Evolutionary conservation across 345 rosid genomes (phyloP).

Genomic region (Gossypium arboreum): DNA sequence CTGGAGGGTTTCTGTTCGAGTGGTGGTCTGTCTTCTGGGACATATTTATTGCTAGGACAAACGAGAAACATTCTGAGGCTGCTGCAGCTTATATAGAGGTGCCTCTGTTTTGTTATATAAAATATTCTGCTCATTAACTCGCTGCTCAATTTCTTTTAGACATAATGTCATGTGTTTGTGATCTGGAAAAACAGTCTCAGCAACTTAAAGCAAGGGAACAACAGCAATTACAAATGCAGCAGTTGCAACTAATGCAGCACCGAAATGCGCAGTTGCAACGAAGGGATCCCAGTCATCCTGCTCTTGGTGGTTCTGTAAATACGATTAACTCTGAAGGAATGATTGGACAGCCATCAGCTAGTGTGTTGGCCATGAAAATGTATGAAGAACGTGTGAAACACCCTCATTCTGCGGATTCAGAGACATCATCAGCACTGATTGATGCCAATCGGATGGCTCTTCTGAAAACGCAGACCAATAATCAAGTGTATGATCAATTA

Average conservation of each 20-base stretch:
- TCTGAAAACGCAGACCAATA: constrained; percentile 41
- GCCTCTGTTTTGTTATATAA: neutral
- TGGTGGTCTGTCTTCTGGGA: constrained; percentile 92
- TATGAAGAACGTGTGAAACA: constrained; percentile 57
- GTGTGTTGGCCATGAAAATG: constrained; percentile 59
- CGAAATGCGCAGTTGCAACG: constrained; percentile 52
- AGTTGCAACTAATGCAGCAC: constrained; percentile 58
- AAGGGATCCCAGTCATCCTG: constrained; percentile 52
- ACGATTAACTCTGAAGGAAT: constrained; percentile 52
- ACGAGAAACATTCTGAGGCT: constrained; percentile 62
- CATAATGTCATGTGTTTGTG: neutral
- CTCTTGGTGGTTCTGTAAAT: constrained; percentile 41
- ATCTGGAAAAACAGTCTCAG: constrained; percentile 35
- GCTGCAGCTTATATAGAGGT: constrained; percentile 79
- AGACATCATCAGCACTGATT: constrained; percentile 42
- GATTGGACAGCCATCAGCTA: constrained; percentile 55
- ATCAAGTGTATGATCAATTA: constrained; percentile 40
- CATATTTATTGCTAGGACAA: constrained; percentile 71
- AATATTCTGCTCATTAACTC: neutral
- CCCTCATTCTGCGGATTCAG: constrained; percentile 50
- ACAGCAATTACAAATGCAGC: constrained; percentile 60
- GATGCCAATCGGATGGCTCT: constrained; percentile 53
- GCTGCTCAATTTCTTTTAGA: neutral
- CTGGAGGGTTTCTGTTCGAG: constrained; percentile 74
- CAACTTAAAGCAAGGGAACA: constrained; percentile 58